These are phyloP conservation scores for Ganoderma leucocontextum DNA, from an alignment of 1,284 basidiomycete species.

Conservation along the genomic window DNA sequence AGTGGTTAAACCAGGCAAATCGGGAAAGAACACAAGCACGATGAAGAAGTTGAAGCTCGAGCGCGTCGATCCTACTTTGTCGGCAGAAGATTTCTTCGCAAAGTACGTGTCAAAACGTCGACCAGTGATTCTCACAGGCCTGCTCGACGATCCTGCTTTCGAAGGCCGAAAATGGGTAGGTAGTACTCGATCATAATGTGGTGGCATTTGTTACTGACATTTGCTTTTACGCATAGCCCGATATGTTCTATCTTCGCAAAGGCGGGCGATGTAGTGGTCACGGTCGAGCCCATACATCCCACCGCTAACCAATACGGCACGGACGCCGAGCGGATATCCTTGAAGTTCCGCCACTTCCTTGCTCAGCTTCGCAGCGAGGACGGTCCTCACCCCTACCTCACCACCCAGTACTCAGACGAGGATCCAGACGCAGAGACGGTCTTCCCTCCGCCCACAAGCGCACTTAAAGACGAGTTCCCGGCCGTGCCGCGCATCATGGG, in stretches of 20 bases:
- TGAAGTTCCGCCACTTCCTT: conserved; percentile 41
- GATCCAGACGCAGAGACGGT: conserved; percentile 40
- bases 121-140: conserved; percentile 40
- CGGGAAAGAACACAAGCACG: conserved; percentile 10
- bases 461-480: conserved; percentile 42
- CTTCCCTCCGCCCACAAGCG: conserved; percentile 43
- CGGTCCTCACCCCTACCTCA: conserved; percentile 42
- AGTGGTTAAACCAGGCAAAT: conserved; percentile 2
- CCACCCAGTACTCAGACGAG: conserved; percentile 44
- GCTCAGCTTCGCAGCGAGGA: conserved; percentile 30
- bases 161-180: conserved; percentile 41
- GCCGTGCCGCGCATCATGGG: conserved; percentile 43
- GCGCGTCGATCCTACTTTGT: conserved; percentile 23
- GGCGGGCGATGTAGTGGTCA: conserved; percentile 40
- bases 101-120: conserved; percentile 38
- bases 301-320: conserved; percentile 41
- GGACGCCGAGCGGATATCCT: conserved; percentile 38
- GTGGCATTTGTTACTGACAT: background rate
- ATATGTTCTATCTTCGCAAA: no score
- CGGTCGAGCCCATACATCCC: conserved; percentile 44
- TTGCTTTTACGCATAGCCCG: no score
- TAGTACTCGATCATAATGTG: no score
- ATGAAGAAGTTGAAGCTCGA: conserved; percentile 26
- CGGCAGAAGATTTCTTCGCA: conserved; percentile 37
- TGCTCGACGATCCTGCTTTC: conserved; percentile 41